Evolutionary conservation across 495 filamentous ascomycete species (phyloP).

Genomic region (Neurospora sp.): DNA sequence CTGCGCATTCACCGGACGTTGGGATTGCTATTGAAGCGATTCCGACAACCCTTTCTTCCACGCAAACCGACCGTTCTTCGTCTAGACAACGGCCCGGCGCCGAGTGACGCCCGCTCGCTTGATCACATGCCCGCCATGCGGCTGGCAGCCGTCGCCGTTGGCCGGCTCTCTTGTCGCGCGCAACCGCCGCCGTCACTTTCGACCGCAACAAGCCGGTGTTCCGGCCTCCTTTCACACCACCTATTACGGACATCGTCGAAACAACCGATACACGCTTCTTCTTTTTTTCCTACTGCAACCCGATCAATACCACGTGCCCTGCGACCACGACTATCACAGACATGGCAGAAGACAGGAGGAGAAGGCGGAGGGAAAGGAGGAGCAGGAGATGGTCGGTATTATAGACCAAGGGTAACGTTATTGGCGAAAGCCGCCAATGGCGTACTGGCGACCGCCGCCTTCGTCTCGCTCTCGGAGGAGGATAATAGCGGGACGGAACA

Average conservation of each 20-base stretch:
- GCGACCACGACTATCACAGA: background rate
- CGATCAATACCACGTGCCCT: background rate
- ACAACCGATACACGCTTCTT: background rate
- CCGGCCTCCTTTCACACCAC: background rate
- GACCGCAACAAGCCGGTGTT: background rate
- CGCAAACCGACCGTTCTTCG: background rate
- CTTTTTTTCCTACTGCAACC: background rate
- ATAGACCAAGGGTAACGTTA: constrained; percentile 9
- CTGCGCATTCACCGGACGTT: background rate
- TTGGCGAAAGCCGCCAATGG: constrained; percentile 35
- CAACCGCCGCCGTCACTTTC: constrained; percentile 4
- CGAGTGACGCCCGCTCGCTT: background rate
- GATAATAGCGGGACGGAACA: constrained; percentile 48
- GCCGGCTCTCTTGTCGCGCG: constrained; percentile 17
- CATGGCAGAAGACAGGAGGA: background rate
- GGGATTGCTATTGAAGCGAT: background rate
- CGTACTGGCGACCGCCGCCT: constrained; percentile 42
- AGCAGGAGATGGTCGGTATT: background rate
- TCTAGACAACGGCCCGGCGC: background rate
- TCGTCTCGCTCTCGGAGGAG: constrained; percentile 62
- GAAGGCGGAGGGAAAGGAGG: background rate
- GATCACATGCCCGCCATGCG: constrained; percentile 18
- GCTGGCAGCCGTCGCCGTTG: constrained; percentile 12
- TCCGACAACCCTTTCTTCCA: background rate
- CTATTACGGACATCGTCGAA: background rate